A percentile compares a stretch with the other conserved stretches of the same genome.
Evolutionary conservation across 2,329 filamentous ascomycete species (phyloP).

Genomic region (Atkinsonella texensis): DNA sequence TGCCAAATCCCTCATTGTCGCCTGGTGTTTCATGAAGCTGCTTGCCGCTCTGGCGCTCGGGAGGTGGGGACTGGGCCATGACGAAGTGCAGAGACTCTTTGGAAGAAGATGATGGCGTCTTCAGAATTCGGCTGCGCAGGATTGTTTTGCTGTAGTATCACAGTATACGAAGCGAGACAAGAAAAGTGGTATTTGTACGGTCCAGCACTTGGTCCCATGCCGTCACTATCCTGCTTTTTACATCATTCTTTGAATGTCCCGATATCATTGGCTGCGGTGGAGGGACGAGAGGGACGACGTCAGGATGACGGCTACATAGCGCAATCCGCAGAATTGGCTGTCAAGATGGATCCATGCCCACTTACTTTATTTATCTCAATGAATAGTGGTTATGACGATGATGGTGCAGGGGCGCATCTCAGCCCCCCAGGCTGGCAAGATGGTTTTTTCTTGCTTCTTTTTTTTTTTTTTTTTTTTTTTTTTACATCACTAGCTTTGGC

Average conservation of each 20-base stretch:
- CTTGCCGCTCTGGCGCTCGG: constrained; percentile 51
- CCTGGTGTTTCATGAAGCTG: constrained; percentile 50
- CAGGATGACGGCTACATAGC: neutral
- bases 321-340: neutral
- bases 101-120: neutral
- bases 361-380: no score
- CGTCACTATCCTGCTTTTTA: neutral
- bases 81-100: constrained; percentile 22
- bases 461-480: no score
- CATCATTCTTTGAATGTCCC: neutral
- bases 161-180: neutral
- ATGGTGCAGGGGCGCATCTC: no score
- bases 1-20: constrained; percentile 44
- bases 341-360: no score
- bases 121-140: no score
- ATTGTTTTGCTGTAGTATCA: no score
- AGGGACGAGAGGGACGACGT: neutral
- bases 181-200: neutral
- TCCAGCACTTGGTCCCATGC: neutral
- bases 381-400: no score
- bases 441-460: no score
- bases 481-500: no score
- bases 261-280: neutral
- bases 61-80: constrained; percentile 71
- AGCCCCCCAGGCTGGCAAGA: no score